Conservation (phyloP, 2,329 filamentous ascomycete genomes). For the Trichoderma endophyticum region DNA sequence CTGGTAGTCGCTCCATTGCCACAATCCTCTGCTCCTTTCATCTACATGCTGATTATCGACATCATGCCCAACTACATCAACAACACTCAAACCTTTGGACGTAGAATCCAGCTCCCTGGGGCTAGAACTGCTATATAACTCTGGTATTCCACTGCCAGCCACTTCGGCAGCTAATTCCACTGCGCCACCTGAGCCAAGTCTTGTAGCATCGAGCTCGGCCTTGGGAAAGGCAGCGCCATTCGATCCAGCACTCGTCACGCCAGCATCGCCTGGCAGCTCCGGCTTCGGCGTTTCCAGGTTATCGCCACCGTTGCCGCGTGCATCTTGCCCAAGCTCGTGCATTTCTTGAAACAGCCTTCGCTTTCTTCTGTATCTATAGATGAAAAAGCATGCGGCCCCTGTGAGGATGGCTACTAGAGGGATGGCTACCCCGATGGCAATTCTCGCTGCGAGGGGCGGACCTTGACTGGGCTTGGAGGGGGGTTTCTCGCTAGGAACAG, state of each 20-base stretch:
- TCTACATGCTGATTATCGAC: background rate
- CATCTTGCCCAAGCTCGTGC: too few species aligned
- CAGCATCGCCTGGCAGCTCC: background rate
- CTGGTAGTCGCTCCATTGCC: background rate
- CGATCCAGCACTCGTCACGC: rapidly evolving
- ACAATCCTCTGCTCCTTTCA: background rate
- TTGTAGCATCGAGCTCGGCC: background rate
- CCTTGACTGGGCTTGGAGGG: background rate
- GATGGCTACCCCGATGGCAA: background rate
- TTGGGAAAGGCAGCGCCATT: background rate
- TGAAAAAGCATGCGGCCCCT: background rate
- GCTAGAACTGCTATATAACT: too few species aligned
- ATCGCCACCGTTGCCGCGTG: background rate
- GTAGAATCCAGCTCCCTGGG: too few species aligned
- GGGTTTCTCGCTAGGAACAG: background rate
- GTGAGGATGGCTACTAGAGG: rapidly evolving
- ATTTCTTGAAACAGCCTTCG: background rate
- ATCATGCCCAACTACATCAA: background rate
- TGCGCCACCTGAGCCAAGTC: rapidly evolving
- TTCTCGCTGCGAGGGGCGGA: background rate
- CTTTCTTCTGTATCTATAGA: background rate
- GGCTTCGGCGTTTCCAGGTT: background rate
- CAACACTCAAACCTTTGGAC: rapidly evolving
- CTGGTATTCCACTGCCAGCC: background rate
- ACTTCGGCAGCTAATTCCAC: background rate